A percentile compares a stretch with the other conserved stretches of the same genome.
Evolutionary conservation across 2,329 filamentous ascomycete genomes (phyloP).

Genomic region (Sporothrix brasiliensis): DNA sequence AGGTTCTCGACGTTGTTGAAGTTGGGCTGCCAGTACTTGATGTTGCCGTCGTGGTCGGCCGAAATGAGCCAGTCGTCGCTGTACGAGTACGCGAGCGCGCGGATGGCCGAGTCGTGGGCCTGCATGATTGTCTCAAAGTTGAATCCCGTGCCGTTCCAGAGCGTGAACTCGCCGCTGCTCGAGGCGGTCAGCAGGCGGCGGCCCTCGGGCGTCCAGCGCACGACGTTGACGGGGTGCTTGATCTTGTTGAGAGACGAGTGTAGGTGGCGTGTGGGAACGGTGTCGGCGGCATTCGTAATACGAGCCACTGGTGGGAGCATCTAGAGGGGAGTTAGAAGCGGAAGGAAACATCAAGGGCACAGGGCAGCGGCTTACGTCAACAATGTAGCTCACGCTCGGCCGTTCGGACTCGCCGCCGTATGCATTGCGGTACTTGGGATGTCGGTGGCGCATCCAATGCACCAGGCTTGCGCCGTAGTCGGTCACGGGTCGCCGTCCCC

Average conservation of each 20-base stretch:
- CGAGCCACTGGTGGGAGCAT: slow-evolving; percentile 85
- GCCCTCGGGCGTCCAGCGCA: slow-evolving; percentile 96
- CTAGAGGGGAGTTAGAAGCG: slow-evolving; percentile 48
- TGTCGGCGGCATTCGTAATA: slow-evolving; percentile 74
- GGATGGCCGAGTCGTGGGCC: slow-evolving; percentile 86
- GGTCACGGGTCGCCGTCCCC: slow-evolving; percentile 65
- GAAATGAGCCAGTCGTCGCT: slow-evolving; percentile 97
- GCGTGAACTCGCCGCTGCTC: slow-evolving; percentile 94
- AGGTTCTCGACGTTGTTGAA: slow-evolving; percentile 99
- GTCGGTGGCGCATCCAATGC: slow-evolving; percentile 86
- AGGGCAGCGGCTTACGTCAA: slow-evolving; percentile 66
- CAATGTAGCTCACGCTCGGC: slow-evolving; percentile 84
- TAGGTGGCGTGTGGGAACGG: slow-evolving; percentile 90
- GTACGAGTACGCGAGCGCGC: slow-evolving; percentile 84
- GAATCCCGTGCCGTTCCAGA: slow-evolving; percentile 99
- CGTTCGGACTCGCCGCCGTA: slow-evolving; percentile 77
- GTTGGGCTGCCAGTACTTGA: slow-evolving; percentile 99
- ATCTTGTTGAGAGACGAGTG: slow-evolving; percentile 99
- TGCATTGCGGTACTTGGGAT: slow-evolving; percentile 72
- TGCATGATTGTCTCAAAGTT: slow-evolving; percentile 99
- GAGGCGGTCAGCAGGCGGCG: slow-evolving; percentile 88
- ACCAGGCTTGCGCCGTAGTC: slow-evolving; percentile 90
- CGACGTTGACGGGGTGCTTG: slow-evolving; percentile 95
- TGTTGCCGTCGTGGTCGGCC: slow-evolving; percentile 88
- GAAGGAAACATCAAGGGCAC: too few relatives aligned